Percentiles rank a stretch among this genome's conserved stretches.
phyloP scores from a whole-genome alignment of 2,329 filamentous ascomycete genomes.

The Plenodomus tracheiphilus region DNA sequence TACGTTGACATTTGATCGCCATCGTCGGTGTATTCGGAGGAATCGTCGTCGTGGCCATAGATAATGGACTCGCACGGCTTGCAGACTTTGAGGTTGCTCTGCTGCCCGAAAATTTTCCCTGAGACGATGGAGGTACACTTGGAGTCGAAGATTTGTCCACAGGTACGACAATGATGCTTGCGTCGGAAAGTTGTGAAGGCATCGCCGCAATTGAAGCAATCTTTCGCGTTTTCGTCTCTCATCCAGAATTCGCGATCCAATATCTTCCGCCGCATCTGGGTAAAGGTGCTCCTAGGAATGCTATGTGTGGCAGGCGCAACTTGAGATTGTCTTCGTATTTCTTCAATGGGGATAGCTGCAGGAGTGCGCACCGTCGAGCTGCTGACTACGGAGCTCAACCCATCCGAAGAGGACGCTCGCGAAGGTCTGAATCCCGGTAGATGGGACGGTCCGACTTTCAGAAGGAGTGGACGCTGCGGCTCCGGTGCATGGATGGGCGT shows the following conservation, averaged over 20 bases:
- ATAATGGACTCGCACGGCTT: slow-evolving; percentile 92
- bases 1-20: slow-evolving; percentile 66
- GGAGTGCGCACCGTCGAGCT: slow-evolving; percentile 38
- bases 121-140: slow-evolving; percentile 93
- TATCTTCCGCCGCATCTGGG: slow-evolving; percentile 79
- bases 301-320: slow-evolving; percentile 34
- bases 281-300: slow-evolving; percentile 45
- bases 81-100: slow-evolving; percentile 83
- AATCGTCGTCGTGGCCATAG: slow-evolving; percentile 84
- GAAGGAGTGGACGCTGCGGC: slow-evolving; percentile 45
- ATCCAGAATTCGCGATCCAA: slow-evolving; percentile 98
- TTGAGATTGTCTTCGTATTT: slow-evolving; percentile 28
- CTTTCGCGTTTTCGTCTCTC: slow-evolving; percentile 97
- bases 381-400: slow-evolving; percentile 44
- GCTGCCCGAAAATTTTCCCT: slow-evolving; percentile 83
- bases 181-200: slow-evolving; percentile 91
- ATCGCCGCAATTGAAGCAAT: slow-evolving; percentile 90
- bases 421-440: slow-evolving; percentile 53
- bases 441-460: slow-evolving; percentile 51
- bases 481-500: slow-evolving; percentile 30
- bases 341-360: slow-evolving; percentile 35
- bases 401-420: slow-evolving; percentile 51
- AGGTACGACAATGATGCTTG: slow-evolving; percentile 93
- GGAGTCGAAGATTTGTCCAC: slow-evolving; percentile 97
- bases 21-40: slow-evolving; percentile 86